Evolutionary conservation across 2,329 filamentous ascomycete genomes (phyloP), one percentile per base, ranked within the genome.

Genomic region (Claviceps capensis): DNA sequence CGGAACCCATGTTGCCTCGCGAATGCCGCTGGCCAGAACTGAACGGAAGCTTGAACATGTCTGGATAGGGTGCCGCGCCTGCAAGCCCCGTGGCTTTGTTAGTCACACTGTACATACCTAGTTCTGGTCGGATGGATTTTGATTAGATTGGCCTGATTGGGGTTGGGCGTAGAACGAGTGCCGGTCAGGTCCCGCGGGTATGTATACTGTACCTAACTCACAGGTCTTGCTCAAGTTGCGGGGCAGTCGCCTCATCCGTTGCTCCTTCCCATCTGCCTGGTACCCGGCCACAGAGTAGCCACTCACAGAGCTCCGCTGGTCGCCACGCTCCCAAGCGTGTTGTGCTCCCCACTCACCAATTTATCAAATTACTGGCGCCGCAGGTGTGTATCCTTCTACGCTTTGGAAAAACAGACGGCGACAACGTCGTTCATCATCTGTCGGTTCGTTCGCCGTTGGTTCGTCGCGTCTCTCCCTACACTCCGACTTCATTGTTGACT

Each of bases 231-330:
- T 34, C 30, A 34, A 11, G 30, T 34, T 34, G 9, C 30, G 9
- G 8, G 11, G 30, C 30, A 34, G 30, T 43, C 41, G 41, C 17
- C 19, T 43, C 44, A 14, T 34, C 47, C 30, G 16, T 26, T 37
- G 47, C 44, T 38, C 48, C 42, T 38, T 50, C 34, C 40, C 43
- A 50, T 45, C 40, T 46, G 26, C 44, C 44, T 45, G 48, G 38
- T 26, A 38, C 36, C 30, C 23, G 22, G 6, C 16, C 22, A 26
- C 11, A 19, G 11, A 22, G 16, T 40, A 48, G 45, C 55, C 55
- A 55, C 51, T 56, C 51, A 49, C 40, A 45, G 47, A 53, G 55
- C 51, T 55, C 55, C 53, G 44, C 51, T 46, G 43, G 47, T 47
- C n/a, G 17, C 45, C 45, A 30, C 30, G 49, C 53, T 49, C 38